phyloP scores from a whole-genome alignment of 768 basidiomycete genomes.

The Rhodosporidiobolus sp. region DNA sequence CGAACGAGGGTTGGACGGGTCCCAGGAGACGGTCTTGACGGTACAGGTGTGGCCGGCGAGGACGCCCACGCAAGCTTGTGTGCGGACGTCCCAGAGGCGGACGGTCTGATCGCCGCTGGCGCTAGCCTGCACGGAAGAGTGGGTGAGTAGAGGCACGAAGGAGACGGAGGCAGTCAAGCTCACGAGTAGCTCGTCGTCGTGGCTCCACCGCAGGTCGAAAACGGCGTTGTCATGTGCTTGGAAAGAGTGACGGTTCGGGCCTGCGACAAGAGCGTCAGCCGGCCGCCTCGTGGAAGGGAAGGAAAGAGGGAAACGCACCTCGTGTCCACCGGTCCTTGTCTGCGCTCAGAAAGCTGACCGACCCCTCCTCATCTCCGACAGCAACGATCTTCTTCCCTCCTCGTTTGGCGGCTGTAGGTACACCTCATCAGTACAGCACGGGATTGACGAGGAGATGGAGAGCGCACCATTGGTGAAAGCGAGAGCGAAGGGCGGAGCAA shows the following conservation, averaged over 20 bases:
- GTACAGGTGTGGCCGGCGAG: constrained; percentile 44
- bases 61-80: constrained; percentile 21
- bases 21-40: constrained; percentile 45
- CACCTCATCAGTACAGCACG: neutral
- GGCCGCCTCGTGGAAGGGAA: neutral
- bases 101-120: constrained; percentile 45
- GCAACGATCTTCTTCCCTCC: constrained; percentile 42
- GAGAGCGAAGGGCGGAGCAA: constrained; percentile 44
- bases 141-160: too few relatives aligned
- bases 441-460: fast-evolving
- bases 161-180: neutral
- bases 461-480: constrained; percentile 41
- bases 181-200: constrained; percentile 41
- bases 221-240: constrained; percentile 46
- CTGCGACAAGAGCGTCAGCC: neutral
- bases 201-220: constrained; percentile 46
- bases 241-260: constrained; percentile 24
- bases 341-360: constrained; percentile 41
- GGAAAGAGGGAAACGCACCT: constrained; percentile 7
- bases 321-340: constrained; percentile 30
- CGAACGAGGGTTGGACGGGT: constrained; percentile 44
- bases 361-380: constrained; percentile 44
- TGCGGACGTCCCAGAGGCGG: constrained; percentile 41
- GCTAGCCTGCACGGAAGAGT: constrained; percentile 38
- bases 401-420: constrained; percentile 33